Evolutionary conservation across 306 rosid genomes (phyloP).

Genomic region (Oxytropis ochrocephala): DNA sequence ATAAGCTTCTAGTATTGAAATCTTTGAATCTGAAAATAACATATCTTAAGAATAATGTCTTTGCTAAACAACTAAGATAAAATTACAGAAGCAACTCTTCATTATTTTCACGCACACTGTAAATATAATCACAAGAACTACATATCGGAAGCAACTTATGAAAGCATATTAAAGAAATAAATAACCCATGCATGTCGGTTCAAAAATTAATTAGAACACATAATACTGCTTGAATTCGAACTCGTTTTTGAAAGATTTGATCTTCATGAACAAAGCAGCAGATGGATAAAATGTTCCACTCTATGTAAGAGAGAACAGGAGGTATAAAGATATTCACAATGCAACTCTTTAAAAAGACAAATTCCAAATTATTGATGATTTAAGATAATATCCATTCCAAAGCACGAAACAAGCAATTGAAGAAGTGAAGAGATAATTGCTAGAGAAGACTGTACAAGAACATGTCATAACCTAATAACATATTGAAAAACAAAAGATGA

Average conservation of each 20-base stretch:
- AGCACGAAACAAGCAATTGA: conserved; percentile 6
- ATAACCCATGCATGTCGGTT: conserved; percentile 11
- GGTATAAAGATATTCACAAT: conserved; percentile 11
- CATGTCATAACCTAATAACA: not conserved
- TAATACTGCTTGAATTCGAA: conserved; percentile 81
- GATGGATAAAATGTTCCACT: conserved; percentile 85
- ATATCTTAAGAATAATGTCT: too few species aligned
- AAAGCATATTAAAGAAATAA: not conserved
- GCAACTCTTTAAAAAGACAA: conserved; percentile 8
- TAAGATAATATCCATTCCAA: too few species aligned
- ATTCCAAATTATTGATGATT: too few species aligned
- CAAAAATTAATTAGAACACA: conserved; percentile 2
- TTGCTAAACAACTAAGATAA: too few species aligned
- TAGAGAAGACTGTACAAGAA: not conserved
- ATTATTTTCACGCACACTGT: conserved; percentile 69
- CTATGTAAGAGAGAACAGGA: conserved; percentile 64
- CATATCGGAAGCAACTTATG: conserved; percentile 3
- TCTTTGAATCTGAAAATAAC: too few species aligned
- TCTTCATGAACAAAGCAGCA: conserved; percentile 73
- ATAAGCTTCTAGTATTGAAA: too few species aligned
- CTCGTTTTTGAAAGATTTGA: conserved; percentile 89
- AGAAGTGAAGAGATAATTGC: conserved; percentile 1
- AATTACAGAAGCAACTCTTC: too few species aligned
- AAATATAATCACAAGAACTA: conserved; percentile 16
- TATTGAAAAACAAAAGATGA: not conserved